These are phyloP conservation scores for Nitzschia inconspicua DNA, from an alignment of 108 stramenopile species.

Conservation along the genomic window DNA sequence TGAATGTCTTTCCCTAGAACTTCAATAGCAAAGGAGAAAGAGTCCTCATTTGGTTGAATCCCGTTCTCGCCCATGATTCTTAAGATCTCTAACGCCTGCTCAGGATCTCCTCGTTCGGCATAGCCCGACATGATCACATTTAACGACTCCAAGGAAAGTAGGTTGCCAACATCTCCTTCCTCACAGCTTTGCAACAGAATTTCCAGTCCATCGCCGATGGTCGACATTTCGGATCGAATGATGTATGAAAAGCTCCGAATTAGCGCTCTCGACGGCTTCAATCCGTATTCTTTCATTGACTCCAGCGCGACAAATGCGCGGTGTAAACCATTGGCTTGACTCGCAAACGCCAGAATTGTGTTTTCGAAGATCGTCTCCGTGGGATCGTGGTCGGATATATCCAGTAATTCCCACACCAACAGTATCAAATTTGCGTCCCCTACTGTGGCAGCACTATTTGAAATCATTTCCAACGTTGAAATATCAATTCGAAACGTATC, in stretches of 20 bases:
- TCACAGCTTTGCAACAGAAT: conserved; percentile 19
- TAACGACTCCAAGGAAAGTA: conserved; percentile 41
- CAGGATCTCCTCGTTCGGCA: conserved; percentile 39
- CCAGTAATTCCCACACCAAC: conserved; percentile 64
- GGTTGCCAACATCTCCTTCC: conserved; percentile 2
- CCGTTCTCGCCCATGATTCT: conserved; percentile 17
- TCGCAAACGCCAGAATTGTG: conserved; percentile 53
- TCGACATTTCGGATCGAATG: conserved; percentile 17
- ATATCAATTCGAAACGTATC: conserved; percentile 31
- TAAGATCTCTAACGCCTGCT: conserved; percentile 11
- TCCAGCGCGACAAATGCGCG: conserved; percentile 47
- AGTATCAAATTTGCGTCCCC: conserved; percentile 38
- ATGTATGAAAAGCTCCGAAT: conserved; percentile 44
- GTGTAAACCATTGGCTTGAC: conserved; percentile 10
- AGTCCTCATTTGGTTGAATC: conserved; percentile 47
- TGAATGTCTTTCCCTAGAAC: conserved; percentile 38
- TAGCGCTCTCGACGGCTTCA: conserved; percentile 45
- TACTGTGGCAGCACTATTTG: conserved; percentile 37
- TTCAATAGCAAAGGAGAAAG: conserved; percentile 69
- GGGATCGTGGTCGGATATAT: conserved; percentile 45
- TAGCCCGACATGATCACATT: conserved; percentile 43
- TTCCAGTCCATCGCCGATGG: conserved; percentile 24
- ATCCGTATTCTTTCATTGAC: conserved; percentile 66
- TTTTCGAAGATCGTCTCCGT: conserved; percentile 68
- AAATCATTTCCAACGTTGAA: conserved; percentile 56